Conservation (phyloP, 495 filamentous ascomycete genomes). For the Penicillium cosmopolitanum region DNA sequence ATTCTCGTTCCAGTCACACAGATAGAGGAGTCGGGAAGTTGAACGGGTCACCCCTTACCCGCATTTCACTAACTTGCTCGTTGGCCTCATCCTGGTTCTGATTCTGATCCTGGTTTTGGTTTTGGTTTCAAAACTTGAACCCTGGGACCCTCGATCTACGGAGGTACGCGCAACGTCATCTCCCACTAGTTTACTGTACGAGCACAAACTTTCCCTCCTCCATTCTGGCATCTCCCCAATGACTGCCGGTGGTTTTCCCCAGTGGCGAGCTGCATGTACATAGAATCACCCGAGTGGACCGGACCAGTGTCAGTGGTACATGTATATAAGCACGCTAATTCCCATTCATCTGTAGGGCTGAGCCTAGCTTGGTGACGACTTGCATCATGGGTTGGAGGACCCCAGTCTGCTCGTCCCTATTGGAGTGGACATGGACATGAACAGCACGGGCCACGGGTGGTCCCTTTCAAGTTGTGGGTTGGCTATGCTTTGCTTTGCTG, state of each 20-base stretch:
- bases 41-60: not conserved
- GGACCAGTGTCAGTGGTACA: not conserved
- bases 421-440: not conserved
- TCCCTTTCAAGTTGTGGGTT: too few species aligned
- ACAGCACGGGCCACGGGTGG: not conserved
- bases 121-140: too few species aligned
- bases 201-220: not conserved
- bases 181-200: too few species aligned
- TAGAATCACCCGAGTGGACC: not conserved
- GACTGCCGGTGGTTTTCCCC: not conserved
- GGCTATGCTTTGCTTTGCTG: not conserved
- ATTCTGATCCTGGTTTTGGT: not conserved
- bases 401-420: not conserved
- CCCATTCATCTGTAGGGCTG: slow-evolving; percentile 27
- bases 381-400: slow-evolving; percentile 16
- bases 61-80: not conserved
- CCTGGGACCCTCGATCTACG: too few species aligned
- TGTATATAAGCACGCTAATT: slow-evolving; percentile 19
- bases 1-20: not conserved
- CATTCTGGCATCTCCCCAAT: not conserved
- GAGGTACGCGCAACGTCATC: too few species aligned
- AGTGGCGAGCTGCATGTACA: not conserved
- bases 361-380: slow-evolving; percentile 18
- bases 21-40: not conserved
- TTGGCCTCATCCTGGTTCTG: too few species aligned